phyloP scores from a whole-genome alignment of 2,329 filamentous ascomycete genomes.

The Colletotrichum euphorbiae region DNA sequence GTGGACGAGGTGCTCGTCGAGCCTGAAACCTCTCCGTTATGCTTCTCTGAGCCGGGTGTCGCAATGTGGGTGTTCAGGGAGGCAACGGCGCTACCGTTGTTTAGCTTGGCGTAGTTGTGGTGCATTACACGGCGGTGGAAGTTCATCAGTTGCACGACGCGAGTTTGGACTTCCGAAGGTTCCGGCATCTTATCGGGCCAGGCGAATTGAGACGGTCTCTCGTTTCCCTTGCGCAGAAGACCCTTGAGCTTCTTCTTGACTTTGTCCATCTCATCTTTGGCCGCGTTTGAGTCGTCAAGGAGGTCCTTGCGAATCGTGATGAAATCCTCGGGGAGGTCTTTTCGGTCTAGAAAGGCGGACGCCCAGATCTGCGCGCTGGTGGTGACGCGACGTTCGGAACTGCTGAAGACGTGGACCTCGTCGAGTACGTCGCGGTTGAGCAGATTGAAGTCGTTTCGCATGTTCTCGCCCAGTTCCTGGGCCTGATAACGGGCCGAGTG shows the following conservation, averaged over 20 bases:
- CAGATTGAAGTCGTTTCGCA: constrained; percentile 92
- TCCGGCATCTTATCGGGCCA: constrained; percentile 97
- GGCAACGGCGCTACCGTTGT: constrained; percentile 70
- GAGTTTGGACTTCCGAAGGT: constrained; percentile 89
- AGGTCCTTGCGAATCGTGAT: constrained; percentile 95
- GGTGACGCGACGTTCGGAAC: constrained; percentile 92
- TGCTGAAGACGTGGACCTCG: constrained; percentile 94
- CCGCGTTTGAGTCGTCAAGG: constrained; percentile 96
- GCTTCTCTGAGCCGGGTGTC: constrained; percentile 62
- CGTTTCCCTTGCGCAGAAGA: constrained; percentile 89
- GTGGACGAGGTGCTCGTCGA: constrained; percentile 49
- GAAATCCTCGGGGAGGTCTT: constrained; percentile 85
- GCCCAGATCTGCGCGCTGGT: constrained; percentile 98
- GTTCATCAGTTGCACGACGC: constrained; percentile 96
- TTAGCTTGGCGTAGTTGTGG: constrained; percentile 87
- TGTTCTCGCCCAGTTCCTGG: constrained; percentile 93
- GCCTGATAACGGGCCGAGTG: constrained; percentile 97
- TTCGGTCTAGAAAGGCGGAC: constrained; percentile 86
- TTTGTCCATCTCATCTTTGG: constrained; percentile 99
- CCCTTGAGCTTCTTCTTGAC: constrained; percentile 99
- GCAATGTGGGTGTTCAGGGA: constrained; percentile 70
- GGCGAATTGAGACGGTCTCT: constrained; percentile 95
- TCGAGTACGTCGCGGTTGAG: constrained; percentile 93
- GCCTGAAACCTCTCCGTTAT: constrained; percentile 54
- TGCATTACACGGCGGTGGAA: constrained; percentile 97